Conservation (phyloP, 306 rosid species). For the Aeschynomene evenia region DNA sequence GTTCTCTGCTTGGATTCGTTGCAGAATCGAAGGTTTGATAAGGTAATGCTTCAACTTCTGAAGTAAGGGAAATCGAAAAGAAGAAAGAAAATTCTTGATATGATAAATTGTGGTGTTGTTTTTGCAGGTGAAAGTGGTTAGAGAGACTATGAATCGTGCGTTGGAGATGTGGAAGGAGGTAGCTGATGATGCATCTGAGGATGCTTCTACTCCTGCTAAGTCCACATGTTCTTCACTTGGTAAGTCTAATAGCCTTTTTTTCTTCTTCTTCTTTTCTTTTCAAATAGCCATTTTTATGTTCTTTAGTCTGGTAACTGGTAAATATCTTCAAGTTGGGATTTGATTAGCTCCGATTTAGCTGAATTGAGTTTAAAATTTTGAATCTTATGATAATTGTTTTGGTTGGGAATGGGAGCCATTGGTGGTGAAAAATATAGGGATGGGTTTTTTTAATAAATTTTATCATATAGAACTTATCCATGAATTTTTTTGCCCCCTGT, state of each 20-base stretch:
- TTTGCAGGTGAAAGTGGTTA: constrained; percentile 81
- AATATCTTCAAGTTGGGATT: constrained; percentile 12
- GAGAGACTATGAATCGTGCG: constrained; percentile 82
- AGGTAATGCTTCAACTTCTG: constrained; percentile 45
- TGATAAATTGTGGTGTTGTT: constrained; percentile 10
- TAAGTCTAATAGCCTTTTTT: too few relatives aligned
- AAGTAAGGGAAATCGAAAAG: constrained; percentile 5
- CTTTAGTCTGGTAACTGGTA: too few relatives aligned
- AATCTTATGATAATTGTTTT: neutral
- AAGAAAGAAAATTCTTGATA: neutral
- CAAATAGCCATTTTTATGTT: neutral
- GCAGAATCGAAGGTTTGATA: constrained; percentile 89
- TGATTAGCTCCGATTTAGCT: constrained; percentile 17
- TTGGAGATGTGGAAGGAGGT: constrained; percentile 82
- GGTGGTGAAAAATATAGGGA: neutral
- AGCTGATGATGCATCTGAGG: constrained; percentile 41
- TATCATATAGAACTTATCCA: neutral
- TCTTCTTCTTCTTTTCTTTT: too few relatives aligned
- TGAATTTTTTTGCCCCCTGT: neutral
- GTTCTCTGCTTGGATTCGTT: constrained; percentile 64
- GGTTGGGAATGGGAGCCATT: neutral
- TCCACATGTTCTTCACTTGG: constrained; percentile 56
- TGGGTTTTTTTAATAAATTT: neutral
- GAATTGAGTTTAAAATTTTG: neutral
- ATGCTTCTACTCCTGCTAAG: constrained; percentile 40